Conservation (phyloP, 2,329 filamentous ascomycete species). For the Chaetomium globosum region DNA sequence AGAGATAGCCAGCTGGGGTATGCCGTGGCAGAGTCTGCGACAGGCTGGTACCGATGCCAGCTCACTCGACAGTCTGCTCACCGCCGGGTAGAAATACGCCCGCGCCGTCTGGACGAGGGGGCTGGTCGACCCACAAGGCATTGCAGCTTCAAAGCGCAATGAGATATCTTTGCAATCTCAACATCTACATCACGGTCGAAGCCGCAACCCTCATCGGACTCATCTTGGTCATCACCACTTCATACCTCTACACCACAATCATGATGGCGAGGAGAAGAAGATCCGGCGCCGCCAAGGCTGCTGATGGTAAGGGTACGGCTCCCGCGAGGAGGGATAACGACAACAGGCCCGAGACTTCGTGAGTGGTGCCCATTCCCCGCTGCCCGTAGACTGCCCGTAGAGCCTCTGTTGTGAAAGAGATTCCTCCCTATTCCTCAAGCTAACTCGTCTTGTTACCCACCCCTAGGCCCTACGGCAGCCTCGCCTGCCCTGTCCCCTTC, state of each 20-base stretch:
- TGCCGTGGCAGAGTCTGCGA: not conserved
- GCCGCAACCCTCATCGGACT: constrained; percentile 36
- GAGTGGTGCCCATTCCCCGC: constrained; percentile 12
- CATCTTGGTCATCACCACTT: constrained; percentile 29
- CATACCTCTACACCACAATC: constrained; percentile 28
- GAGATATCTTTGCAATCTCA: constrained; percentile 28
- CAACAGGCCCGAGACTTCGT: constrained; percentile 35
- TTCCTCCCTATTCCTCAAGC: not conserved
- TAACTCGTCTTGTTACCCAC: constrained; percentile 19
- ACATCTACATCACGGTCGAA: constrained; percentile 34
- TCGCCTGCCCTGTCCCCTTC: constrained; percentile 36
- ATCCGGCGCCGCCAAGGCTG: constrained; percentile 16
- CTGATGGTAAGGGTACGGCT: constrained; percentile 12
- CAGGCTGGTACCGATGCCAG: constrained; percentile 19
- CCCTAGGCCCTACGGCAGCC: constrained; percentile 35
- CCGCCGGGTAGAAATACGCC: constrained; percentile 27
- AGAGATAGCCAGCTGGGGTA: not conserved
- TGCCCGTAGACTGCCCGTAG: not conserved
- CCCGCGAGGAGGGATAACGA: constrained; percentile 31
- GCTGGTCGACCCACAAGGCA: constrained; percentile 16
- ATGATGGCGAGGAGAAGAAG: constrained; percentile 36
- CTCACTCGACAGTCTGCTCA: constrained; percentile 12
- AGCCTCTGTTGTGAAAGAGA: not conserved
- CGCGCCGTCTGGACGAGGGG: constrained; percentile 2
- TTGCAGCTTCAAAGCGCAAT: constrained; percentile 27